Base-by-base conservation (phyloP, 2,329 filamentous ascomycete species). In the Coniella vitis region DNA sequence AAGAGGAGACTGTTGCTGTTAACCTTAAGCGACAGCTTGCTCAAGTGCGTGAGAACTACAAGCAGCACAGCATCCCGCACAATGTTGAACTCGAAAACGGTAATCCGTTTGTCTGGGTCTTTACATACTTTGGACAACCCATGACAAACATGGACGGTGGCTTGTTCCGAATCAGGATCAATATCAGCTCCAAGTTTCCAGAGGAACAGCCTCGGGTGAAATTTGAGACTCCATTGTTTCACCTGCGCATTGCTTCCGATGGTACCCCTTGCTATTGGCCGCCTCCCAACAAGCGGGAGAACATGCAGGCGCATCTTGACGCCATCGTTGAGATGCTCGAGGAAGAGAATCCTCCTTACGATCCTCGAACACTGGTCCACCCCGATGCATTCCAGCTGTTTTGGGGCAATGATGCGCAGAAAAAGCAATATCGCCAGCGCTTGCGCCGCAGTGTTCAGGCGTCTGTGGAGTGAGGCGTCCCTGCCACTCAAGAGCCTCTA, bases 141-240 rank as follows among this genome's bases (percentile, higher is more conserved):
- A 94, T 93, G 85, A 95, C 90, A 5, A 90, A 95, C 57, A 78
- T 97, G 2, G 91, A 97, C 58, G 91, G 90, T 14, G 90, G 91
- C 2, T 78, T 97, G 53, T 91, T 97, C 70, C 81, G 80, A 53
- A 84, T 96, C 64, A 84, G 76, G 58, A 74, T 97, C 48, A 75
- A 74, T 59, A 84, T 97, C 59, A 95, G 89, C 58, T 84, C 88
- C 5, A 79, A 81, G 5, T 97, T 96, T 60, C 93, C 93, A 0
- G 81, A 87, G 36, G 87, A 94, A 58, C 88, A 95, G 59, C 93
- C 91, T 20, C 83, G 91, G 31, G 85, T 90, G 48, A 83, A 76
- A 54, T 83, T 96, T 55, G 79, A 90, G 59, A 91, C 88, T 0
- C 76, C 79, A 4, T 77, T 97, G 16, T 96, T 91, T 65, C 93